Conservation (phyloP, 2,329 filamentous ascomycete species). For the Cladophialophora immunda region DNA sequence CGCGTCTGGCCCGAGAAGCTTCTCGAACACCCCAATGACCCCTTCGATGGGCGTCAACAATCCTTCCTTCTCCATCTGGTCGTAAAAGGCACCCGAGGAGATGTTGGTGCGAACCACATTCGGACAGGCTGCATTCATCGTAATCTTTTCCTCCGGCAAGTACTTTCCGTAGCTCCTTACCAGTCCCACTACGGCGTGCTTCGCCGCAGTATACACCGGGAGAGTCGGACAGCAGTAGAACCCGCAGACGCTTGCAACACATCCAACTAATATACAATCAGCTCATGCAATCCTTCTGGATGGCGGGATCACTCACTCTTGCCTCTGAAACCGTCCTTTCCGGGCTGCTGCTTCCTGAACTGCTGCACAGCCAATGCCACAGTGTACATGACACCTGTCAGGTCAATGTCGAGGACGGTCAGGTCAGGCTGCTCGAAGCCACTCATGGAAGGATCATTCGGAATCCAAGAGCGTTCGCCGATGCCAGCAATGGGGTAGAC, state of each 20-base stretch:
- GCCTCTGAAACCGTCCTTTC: slow-evolving; percentile 47
- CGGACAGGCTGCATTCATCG: slow-evolving; percentile 54
- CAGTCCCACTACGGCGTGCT: slow-evolving; percentile 34
- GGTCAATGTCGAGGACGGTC: slow-evolving; percentile 49
- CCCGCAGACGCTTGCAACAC: slow-evolving; percentile 53
- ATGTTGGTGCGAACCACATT: slow-evolving; percentile 53
- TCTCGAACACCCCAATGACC: slow-evolving; percentile 52
- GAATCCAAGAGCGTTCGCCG: slow-evolving; percentile 50
- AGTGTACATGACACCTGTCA: slow-evolving; percentile 55
- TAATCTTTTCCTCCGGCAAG: slow-evolving; percentile 51
- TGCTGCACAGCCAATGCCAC: slow-evolving; percentile 54
- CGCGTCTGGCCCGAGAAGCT: slow-evolving; percentile 46
- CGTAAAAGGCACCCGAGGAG: slow-evolving; percentile 50
- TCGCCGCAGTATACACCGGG: slow-evolving; percentile 51
- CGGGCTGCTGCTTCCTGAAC: slow-evolving; percentile 50
- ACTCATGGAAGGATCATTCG: slow-evolving; percentile 31
- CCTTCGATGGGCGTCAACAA: slow-evolving; percentile 52
- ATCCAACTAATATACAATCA: slow-evolving; percentile 29
- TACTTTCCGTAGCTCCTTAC: slow-evolving; percentile 52
- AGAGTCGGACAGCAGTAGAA: slow-evolving; percentile 54
- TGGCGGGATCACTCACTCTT: slow-evolving; percentile 46
- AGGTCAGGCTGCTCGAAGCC: slow-evolving; percentile 51
- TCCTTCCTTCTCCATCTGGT: slow-evolving; percentile 45
- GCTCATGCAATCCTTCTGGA: not conserved
- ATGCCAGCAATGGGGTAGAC: slow-evolving; percentile 54